Base-by-base conservation (phyloP, 163 green algal genomes). In the Coccomyxa subellipsoidea region DNA sequence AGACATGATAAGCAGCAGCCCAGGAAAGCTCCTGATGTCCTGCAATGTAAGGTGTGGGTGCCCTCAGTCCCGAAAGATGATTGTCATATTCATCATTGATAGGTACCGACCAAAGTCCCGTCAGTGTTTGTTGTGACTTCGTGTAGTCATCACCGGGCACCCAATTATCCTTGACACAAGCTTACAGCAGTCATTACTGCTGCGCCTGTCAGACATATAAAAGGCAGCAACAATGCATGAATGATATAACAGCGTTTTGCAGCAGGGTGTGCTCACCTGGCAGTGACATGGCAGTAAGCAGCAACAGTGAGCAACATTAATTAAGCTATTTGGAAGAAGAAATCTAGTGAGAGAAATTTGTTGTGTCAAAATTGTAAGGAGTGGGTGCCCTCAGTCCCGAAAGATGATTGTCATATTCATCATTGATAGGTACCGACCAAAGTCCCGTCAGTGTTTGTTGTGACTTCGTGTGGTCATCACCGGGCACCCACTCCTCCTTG, bases 381-480 rank as follows among this genome's bases (percentile, higher is more conserved):
- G 4, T 59, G 47, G 66, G 66, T 73, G 32, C 70, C 70, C 70
- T 77, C 70, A 77, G 70, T 40, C 70, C 70, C 70, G 70, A 77
- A 77, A 77, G 70, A 77, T 77, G 70, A 77, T 77, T 47, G 70
- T 40, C 31, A 77, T 40, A 77, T 77, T 77, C 70, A 77, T 77
- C 70, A 77, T 34, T 27, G 70, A 73, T 77, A 23, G 70, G 70
- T 77, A 77, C 70, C 70, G 70, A 77, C 70, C 70, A 77, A 77
- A 77, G 70, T 77, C 70, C 70, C 70, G 32, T 77, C 70, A 77
- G 70, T 27, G 34, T 77, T 77, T 77, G 70, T 77, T 77, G 70
- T 77, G 70, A 77, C 70, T 32, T 77, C 70, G 18, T 2, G 4
- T n/a, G 23, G 34, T 77, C 70, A 77, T 77, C 70, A 77, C 34